Base-by-base conservation (phyloP, 116 monocot species). In the Posidonia oceanica region DNA sequence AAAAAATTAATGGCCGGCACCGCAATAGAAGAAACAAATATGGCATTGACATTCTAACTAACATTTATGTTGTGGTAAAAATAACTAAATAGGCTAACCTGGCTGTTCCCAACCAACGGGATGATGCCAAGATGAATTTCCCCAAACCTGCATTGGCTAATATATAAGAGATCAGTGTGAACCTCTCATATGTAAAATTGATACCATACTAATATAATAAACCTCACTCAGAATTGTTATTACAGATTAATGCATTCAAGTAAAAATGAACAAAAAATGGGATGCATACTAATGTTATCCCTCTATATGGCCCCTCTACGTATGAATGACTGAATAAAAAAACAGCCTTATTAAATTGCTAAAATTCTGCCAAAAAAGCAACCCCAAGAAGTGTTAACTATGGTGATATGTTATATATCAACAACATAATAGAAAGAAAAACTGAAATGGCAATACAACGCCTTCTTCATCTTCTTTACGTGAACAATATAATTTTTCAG, bases 71-170 rank as follows among this genome's bases (percentile, higher is more conserved):
- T 8, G 8, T 13, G 17, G 8, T 69, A 74, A 40, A 55, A 20
- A 51, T 40, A 5, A 68, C n/a, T 36, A 3, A 22, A 22, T 59
- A 4, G 5, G 15, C 38, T 61, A 61, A 75, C 75, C 75, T 75
- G 60, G 15, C 15, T 75, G 69, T 48, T 75, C 69, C 69, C 69
- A 75, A 40, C 69, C 75, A n/a, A 69, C 48, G 52, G 21, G 36
- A 37, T 56, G 68, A 75, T 68, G 60, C 75, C 75, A 75, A 52
- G 59, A 59, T 69, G 60, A 52, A 69, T 62, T 75, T 53, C 41
- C 75, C 69, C 69, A 69, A 29, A 29, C 69, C 75, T 75, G 38
- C 56, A 69, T n/a, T n/a, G 54, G 59, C 52, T 57, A 4, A 54
- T 18, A 51, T 22, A 63, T 42, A 22, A 44, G 16, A 63, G 59